Base-by-base conservation (phyloP, 768 basidiomycete species). In the Clitopilus passeckerianus region DNA sequence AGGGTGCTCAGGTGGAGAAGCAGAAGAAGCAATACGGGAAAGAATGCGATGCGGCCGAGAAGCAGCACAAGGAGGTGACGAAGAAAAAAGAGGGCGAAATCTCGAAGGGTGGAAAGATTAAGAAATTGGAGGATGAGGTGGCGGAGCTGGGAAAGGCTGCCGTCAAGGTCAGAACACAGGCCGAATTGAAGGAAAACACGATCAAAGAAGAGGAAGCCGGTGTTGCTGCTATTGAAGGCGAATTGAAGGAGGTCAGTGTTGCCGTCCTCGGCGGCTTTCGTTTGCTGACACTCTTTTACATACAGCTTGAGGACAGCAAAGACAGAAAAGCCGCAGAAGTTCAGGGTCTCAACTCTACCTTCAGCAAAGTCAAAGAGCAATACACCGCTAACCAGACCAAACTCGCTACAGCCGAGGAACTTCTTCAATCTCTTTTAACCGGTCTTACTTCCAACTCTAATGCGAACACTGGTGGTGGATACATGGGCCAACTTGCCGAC, bases 401-500 rank as follows among this genome's bases (percentile, higher is more conserved):
- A 27, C 80, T 96, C 8, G 70, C 81, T 14, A 89, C 85, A 18
- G 82, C 88, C 15, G 95, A 98, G 71, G 93, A 95, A 65, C 88
- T 98, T n/a, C 80, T 98, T 0, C 96, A 98, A 71, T 93, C 93
- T 0, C 85, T 98, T 18, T 80, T 96, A 53, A 98, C 96, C 0
- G 97, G 97, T 46, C 84, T 98, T 9, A 86, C 94, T 1, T 89
- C 90, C 4, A 80, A 76, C 41, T 80, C 81, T 55, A 72, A 79
- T 27, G 85, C 83, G 59, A 86, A 85, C 41, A 82, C 85, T 16
- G 83, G 86, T 9, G 93, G 95, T 1, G 97, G 97, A 0, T 98
- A 98, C 72, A 89, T 98, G 86, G 97, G 95, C 18, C 95, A 98
- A 70, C 83, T 99, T 43, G 91, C 95, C 0, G 87, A 92, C 14